Evolutionary conservation across 148 eudicot species (phyloP).

Genomic region (Euryodendron excelsum): DNA sequence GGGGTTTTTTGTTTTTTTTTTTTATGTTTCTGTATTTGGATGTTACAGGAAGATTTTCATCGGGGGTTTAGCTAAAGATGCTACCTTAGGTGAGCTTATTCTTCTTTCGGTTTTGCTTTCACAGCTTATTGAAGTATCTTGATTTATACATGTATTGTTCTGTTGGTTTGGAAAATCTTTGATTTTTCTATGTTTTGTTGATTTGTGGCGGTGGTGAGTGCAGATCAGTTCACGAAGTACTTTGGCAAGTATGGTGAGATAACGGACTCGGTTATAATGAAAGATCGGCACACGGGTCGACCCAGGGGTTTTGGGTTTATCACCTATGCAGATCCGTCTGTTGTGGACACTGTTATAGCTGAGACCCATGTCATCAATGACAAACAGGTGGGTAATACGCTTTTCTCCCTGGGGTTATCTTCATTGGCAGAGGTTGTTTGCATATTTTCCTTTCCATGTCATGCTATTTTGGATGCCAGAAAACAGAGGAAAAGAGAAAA

Average conservation of each 20-base stretch:
- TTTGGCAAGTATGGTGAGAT: slow-evolving; percentile 78
- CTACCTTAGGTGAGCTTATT: slow-evolving; percentile 44
- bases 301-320: slow-evolving; percentile 81
- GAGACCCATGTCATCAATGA: slow-evolving; percentile 62
- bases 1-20: too few species aligned
- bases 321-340: slow-evolving; percentile 62
- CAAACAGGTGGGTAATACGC: slow-evolving; percentile 39
- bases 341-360: slow-evolving; percentile 56
- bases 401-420: neutral
- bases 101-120: neutral
- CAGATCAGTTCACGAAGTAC: slow-evolving; percentile 57
- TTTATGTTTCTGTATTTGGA: neutral
- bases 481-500: neutral
- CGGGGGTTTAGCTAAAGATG: slow-evolving; percentile 65
- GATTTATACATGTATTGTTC: too few species aligned
- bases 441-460: neutral
- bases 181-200: neutral
- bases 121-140: neutral
- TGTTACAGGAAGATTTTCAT: slow-evolving; percentile 61
- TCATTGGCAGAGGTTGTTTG: neutral
- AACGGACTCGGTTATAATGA: slow-evolving; percentile 72
- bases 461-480: neutral
- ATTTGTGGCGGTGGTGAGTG: slow-evolving; percentile 22
- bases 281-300: slow-evolving; percentile 56
- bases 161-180: neutral